Conservation (phyloP, 2,329 filamentous ascomycete genomes). For the Claviceps sp. region DNA sequence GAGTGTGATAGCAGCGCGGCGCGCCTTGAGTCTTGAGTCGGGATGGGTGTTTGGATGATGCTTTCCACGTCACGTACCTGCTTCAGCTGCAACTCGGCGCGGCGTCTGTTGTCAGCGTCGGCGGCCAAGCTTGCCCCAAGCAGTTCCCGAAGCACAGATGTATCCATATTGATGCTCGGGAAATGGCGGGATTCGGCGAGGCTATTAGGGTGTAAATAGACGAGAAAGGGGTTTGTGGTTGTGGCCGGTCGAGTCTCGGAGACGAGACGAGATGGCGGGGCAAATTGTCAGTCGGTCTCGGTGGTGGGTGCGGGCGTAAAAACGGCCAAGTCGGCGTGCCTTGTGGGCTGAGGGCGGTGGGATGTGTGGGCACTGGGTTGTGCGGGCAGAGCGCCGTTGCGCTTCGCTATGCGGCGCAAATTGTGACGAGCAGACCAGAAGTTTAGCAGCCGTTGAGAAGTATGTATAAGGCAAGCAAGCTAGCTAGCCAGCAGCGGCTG, state of each 20-base stretch:
- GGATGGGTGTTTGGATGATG: neutral
- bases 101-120: constrained; percentile 60
- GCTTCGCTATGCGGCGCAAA: no score
- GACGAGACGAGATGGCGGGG: constrained; percentile 5
- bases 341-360: no score
- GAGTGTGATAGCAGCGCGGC: neutral
- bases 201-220: neutral
- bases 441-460: no score
- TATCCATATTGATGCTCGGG: constrained; percentile 46
- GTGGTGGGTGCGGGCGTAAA: neutral
- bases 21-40: neutral
- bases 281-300: constrained; percentile 1
- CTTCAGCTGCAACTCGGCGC: constrained; percentile 71
- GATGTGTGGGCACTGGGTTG: no score
- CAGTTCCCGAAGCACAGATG: constrained; percentile 59
- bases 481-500: no score
- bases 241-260: constrained; percentile 1
- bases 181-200: constrained; percentile 1
- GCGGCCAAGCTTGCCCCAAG: constrained; percentile 63
- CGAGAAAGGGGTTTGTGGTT: constrained; percentile 1
- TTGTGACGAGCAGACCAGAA: no score
- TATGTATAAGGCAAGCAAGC: neutral
- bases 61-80: constrained; percentile 40
- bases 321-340: neutral
- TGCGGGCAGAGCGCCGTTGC: no score